Evolutionary conservation across 176 grass and related monocot species (phyloP), one percentile per base, ranked within the genome.

Genomic region (Lolium rigidum): DNA sequence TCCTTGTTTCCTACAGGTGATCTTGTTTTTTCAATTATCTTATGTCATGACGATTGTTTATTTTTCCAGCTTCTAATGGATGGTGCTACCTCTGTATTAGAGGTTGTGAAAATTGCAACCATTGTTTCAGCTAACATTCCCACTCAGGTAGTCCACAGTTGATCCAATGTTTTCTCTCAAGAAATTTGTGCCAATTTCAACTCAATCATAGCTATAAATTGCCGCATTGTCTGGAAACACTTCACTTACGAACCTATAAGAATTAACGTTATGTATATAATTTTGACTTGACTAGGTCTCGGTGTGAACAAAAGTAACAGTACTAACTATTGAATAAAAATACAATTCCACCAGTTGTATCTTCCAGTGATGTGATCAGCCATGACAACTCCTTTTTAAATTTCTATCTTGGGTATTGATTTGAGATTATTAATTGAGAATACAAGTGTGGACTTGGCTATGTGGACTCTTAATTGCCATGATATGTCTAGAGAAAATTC

Each of bases 11-110:
- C 20, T 77, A 39, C 78, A 28, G 31, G 47, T 55, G 17, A 74
- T 89, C 5, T 76, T 63, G 49, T 9, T 72, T 88, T 59, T 76
- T 76, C 48, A 84, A 72, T 82, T 49, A 52, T 22, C 43, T 82
- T 48, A 80, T 78, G 83, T 80, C 48, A 86, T 85, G 47, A 86
- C 77, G 52, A 49, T 66, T 84, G 6, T 88, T 92, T 82, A 51
- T 84, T 68, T 57, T 90, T 90, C 28, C 93, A 98, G 96, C 86
- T 98, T 87, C 87, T 98, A 82, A 92, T 89, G 80, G 96, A 92
- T 88, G 89, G 88, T 60, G 76, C 85, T 28, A 90, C 67, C 20
- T 95, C 96, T 60, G 70, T 95, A 60, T 89, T 98, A 88, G 96
- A 98, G 72, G 79, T 94, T 86, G 59, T 90, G 50, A 95, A 90